phyloP scores from a whole-genome alignment of 1,284 basidiomycete genomes.

The Meira nashicola region DNA sequence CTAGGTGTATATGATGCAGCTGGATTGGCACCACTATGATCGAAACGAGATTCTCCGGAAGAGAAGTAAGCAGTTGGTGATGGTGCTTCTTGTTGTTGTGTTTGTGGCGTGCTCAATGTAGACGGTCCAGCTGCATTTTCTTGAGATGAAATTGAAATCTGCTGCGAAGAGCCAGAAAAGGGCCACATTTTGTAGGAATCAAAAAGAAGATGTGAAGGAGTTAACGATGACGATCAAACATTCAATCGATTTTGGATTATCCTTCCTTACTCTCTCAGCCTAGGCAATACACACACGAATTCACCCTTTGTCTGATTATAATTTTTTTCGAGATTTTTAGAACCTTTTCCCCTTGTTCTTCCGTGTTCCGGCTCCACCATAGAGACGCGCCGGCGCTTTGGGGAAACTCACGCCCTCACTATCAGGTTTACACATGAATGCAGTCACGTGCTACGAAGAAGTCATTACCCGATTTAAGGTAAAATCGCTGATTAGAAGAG shows the following conservation, averaged over 20 bases:
- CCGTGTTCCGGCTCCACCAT: too few species aligned
- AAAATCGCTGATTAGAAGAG: too few species aligned
- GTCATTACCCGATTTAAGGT: too few species aligned
- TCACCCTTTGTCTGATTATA: neutral
- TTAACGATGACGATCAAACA: too few species aligned
- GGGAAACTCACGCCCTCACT: too few species aligned
- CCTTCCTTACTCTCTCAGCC: too few species aligned
- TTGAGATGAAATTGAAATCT: neutral
- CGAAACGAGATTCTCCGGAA: constrained; percentile 5
- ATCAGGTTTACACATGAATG: too few species aligned
- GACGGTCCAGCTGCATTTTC: neutral
- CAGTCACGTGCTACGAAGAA: too few species aligned
- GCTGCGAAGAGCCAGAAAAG: constrained; percentile 1
- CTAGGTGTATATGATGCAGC: constrained; percentile 7
- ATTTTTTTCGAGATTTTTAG: neutral
- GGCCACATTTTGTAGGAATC: constrained; percentile 13
- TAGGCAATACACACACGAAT: neutral
- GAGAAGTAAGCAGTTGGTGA: constrained; percentile 11
- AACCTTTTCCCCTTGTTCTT: too few species aligned
- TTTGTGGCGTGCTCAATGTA: neutral
- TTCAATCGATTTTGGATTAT: too few species aligned
- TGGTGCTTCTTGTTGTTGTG: neutral
- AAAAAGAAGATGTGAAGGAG: neutral
- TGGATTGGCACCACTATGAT: constrained; percentile 8
- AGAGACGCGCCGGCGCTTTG: too few species aligned